These are phyloP conservation scores for Mucor circinelloides DNA, from an alignment of 371 early-diverging fungal genomes.

Conservation along the genomic window DNA sequence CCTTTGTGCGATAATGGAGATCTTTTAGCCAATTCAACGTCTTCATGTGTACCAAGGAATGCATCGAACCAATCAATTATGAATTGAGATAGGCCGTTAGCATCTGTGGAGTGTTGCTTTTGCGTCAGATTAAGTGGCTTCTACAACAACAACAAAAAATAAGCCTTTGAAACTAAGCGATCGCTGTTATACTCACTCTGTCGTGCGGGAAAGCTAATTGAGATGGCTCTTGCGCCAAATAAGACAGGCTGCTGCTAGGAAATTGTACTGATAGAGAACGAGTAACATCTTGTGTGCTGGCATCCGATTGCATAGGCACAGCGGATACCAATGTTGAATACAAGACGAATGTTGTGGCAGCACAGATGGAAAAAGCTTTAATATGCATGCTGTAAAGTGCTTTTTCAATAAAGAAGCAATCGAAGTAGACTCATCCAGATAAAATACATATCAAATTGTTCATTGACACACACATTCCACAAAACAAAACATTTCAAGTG, in stretches of 20 bases:
- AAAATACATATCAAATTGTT: too few species aligned
- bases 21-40: constrained; percentile 45
- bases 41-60: background rate
- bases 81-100: background rate
- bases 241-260: background rate
- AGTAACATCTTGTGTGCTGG: background rate
- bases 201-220: background rate
- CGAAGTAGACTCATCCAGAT: too few species aligned
- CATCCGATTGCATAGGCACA: background rate
- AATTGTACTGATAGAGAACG: background rate
- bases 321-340: background rate
- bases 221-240: background rate
- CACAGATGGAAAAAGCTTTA: background rate
- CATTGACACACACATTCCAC: too few species aligned
- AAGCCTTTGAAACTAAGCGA: background rate
- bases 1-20: background rate
- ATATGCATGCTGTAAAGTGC: too few species aligned
- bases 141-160: too few species aligned
- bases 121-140: too few species aligned
- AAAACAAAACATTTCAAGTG: too few species aligned
- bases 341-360: background rate
- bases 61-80: background rate
- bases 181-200: background rate
- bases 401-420: too few species aligned
- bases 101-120: too few species aligned